Evolutionary conservation across 441 rosid species (phyloP), one percentile per base, ranked within the genome.

Genomic region (Melastoma candidum): DNA sequence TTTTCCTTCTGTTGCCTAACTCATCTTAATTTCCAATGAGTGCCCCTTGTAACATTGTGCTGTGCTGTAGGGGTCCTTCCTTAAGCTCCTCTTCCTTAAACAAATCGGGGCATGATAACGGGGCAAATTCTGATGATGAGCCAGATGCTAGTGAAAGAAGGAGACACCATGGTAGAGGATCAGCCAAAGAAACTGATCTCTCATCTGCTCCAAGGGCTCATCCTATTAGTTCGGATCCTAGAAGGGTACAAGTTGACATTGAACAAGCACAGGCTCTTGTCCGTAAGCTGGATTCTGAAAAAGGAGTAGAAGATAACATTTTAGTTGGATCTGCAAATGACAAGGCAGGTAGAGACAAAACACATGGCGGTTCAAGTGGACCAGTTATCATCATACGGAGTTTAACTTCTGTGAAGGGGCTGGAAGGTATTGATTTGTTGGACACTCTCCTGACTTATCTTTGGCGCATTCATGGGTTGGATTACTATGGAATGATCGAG

Each of bases 381-480:
- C 94, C 94, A 10, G 95, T 90, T 70, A 68, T 94, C 52, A 90
- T 90, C 29, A 68, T 94, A 63, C 78, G 89, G 41, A 96, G 99
- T 54, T 76, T 87, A 65, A 80, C 81, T 49, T 90, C 95, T 59
- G 99, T 94, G 68, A 90, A 94, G 68, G 99, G 99, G 57, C 81
- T 87, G 58, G 99, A 94, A 68, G 96, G 99, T 54, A 67, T 76
- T 62, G 96, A 94, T 66, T 80, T 94, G 48, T 75, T 94, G 65
- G 99, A 90, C 78, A 85, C 94, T 4, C 90, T 94, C 60, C 47
- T 90, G 53, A 90, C 99, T 11, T 94, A 94, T 60, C 88, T 94
- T 12, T 94, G 99, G 99, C 96, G 95, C 56, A 71, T 90, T 53
- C 99, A 90, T 71, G 94, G 99, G 47, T 68, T 94, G 77, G 95